These are phyloP conservation scores for Zasmidium cellare DNA, from an alignment of 2,329 filamentous ascomycete species.

Conservation along the genomic window DNA sequence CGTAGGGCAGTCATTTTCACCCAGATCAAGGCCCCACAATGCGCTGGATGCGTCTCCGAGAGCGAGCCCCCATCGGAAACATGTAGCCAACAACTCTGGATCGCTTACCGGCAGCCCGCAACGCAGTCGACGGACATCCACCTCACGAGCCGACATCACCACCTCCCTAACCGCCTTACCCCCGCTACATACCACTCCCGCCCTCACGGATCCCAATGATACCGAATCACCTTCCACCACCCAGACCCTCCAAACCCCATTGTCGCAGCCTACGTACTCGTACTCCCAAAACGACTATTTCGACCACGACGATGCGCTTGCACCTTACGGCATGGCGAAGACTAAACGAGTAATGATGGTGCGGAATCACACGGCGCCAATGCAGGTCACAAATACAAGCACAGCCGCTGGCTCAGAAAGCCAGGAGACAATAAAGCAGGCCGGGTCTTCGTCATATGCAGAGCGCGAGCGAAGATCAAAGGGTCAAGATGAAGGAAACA, in stretches of 20 bases:
- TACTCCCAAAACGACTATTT: constrained; percentile 33
- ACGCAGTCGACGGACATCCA: constrained; percentile 23
- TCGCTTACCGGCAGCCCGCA: constrained; percentile 26
- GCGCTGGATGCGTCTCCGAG: constrained; percentile 37
- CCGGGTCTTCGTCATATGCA: constrained; percentile 12
- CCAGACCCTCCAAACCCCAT: constrained; percentile 32
- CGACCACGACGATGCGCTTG: constrained; percentile 25
- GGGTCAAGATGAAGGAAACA: constrained; percentile 13
- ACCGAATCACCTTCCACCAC: constrained; percentile 35
- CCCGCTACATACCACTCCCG: constrained; percentile 34
- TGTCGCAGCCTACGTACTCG: constrained; percentile 28
- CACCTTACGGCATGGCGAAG: constrained; percentile 25
- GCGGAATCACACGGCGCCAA: constrained; percentile 26
- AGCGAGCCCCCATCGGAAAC: constrained; percentile 38
- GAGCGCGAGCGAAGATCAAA: constrained; percentile 18
- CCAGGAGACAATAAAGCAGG: constrained; percentile 14
- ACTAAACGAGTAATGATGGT: constrained; percentile 26
- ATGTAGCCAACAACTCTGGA: constrained; percentile 14
- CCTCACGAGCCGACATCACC: constrained; percentile 19
- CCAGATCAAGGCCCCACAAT: constrained; percentile 30
- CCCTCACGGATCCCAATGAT: constrained; percentile 28
- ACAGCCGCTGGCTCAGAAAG: constrained; percentile 13
- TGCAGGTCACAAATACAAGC: constrained; percentile 14
- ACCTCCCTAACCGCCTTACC: constrained; percentile 33
- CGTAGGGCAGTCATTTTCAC: constrained; percentile 35